Percentiles rank a stretch among this genome's conserved stretches.
Conservation (phyloP, 805 yeast genomes). For the Candida orba region DNA sequence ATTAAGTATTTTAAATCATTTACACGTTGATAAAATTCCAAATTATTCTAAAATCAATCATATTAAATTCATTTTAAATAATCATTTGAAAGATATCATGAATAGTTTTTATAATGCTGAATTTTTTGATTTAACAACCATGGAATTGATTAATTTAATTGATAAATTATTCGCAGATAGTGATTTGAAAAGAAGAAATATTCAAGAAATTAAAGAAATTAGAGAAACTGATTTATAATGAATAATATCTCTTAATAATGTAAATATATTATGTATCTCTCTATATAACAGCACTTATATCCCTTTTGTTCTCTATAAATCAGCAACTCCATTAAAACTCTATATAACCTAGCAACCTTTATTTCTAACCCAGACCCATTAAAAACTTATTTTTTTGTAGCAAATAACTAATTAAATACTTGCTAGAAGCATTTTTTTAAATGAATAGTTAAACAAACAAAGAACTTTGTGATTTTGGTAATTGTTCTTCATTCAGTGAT, state of each 20-base stretch:
- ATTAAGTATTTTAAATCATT: slow-evolving; percentile 8
- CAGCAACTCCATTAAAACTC: neutral
- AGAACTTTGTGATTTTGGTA: slow-evolving; percentile 5
- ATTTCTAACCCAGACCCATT: no score
- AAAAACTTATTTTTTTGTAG: no score
- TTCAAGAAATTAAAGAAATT: slow-evolving; percentile 36
- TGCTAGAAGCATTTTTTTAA: no score
- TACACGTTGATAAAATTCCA: slow-evolving; percentile 6
- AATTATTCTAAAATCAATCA: slow-evolving; percentile 18
- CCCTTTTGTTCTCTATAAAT: neutral
- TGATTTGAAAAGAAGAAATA: slow-evolving; percentile 26
- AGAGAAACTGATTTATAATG: slow-evolving; percentile 29
- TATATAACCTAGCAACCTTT: neutral
- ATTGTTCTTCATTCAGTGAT: neutral
- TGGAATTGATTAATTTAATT: slow-evolving; percentile 31
- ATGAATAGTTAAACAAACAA: slow-evolving; percentile 5
- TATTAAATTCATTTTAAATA: slow-evolving; percentile 15
- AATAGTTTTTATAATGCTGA: slow-evolving; percentile 34
- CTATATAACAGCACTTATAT: neutral
- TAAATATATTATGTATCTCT: no score
- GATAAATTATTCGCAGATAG: slow-evolving; percentile 35
- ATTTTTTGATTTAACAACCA: slow-evolving; percentile 30
- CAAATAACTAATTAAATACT: no score
- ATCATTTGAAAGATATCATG: slow-evolving; percentile 36
- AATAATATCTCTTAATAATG: neutral